Evolutionary conservation across 768 basidiomycete species (phyloP), one percentile per base, ranked within the genome.

Genomic region (Pulveroboletus sp.): DNA sequence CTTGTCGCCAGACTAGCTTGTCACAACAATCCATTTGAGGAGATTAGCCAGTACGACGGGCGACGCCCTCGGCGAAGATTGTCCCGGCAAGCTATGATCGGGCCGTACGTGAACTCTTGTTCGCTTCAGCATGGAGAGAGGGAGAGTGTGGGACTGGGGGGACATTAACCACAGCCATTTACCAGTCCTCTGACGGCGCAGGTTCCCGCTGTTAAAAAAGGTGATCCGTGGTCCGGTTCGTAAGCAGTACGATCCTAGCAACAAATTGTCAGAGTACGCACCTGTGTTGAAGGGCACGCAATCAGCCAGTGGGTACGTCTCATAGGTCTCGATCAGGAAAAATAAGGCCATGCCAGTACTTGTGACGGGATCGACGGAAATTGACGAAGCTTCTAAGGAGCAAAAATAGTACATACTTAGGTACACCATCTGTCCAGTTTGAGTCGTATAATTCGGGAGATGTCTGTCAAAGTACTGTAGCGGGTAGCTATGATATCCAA

Each of bases 331-430:
- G 30, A n/a, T 22, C 35, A 11, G 31, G 24, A 42, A 42, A 26
- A n/a, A n/a, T n/a, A n/a, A n/a, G n/a, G n/a, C n/a, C n/a, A n/a
- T n/a, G n/a, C n/a, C n/a, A n/a, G n/a, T n/a, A 11, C 6, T 20
- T 32, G 14, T 30, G 35, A 54, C 41, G 37, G 19, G 43, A 55
- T 51, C 43, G 49, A 56, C 44, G 45, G 50, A 56, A 51, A 60
- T 63, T 43, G 61, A 50, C 55, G 12, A 29, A 38, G 29, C 54
- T 62, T 62, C 57, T 59, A 56, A 43, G 39, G 39, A 45, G 57
- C 43, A 43, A 44, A n/a, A 53, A 60, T 63, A 65, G 61, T 65
- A 65, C 55, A 56, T n/a, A 43, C 27, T 5, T n/a, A n/a, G n/a
- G 47, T 63, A 65, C 37, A 36, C 49, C 65, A 63, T 45, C 59